Evolutionary conservation across 129 eudicot genomes (phyloP).

Genomic region (Smallanthus sonchifolius): DNA sequence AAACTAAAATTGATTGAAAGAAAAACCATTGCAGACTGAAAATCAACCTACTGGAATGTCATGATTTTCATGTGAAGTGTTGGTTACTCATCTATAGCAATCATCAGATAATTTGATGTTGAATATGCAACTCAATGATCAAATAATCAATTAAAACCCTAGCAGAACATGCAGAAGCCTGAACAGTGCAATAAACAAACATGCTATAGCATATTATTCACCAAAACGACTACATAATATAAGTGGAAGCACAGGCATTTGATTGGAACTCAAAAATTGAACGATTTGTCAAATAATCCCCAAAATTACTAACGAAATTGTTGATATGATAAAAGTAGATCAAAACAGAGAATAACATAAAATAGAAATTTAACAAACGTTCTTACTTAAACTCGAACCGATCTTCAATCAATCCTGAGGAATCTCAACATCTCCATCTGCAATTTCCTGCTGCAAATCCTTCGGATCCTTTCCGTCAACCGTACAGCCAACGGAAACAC

Average conservation of each 20-base stretch:
- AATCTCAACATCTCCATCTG: slow-evolving; percentile 10
- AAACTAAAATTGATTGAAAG: too few species aligned
- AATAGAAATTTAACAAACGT: neutral
- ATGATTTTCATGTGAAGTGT: too few species aligned
- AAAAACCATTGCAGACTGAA: too few species aligned
- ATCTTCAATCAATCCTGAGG: slow-evolving; percentile 7
- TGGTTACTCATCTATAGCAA: neutral
- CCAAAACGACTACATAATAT: neutral
- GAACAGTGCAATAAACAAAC: neutral
- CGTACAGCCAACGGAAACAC: slow-evolving; percentile 10
- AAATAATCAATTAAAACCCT: neutral
- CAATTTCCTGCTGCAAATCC: slow-evolving; percentile 6
- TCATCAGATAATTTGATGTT: neutral
- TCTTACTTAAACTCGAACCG: neutral
- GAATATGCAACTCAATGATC: neutral
- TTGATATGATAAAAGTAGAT: neutral
- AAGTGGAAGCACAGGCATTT: neutral
- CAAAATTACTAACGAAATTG: neutral
- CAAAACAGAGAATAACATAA: neutral
- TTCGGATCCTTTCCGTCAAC: slow-evolving; percentile 3
- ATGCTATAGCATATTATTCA: neutral
- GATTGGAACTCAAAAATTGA: neutral
- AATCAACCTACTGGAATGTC: too few species aligned
- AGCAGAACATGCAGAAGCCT: too few species aligned
- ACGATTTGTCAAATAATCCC: neutral